These are phyloP conservation scores for Gaultheria prostrata DNA, from an alignment of 148 eudicot genomes.

Conservation along the genomic window DNA sequence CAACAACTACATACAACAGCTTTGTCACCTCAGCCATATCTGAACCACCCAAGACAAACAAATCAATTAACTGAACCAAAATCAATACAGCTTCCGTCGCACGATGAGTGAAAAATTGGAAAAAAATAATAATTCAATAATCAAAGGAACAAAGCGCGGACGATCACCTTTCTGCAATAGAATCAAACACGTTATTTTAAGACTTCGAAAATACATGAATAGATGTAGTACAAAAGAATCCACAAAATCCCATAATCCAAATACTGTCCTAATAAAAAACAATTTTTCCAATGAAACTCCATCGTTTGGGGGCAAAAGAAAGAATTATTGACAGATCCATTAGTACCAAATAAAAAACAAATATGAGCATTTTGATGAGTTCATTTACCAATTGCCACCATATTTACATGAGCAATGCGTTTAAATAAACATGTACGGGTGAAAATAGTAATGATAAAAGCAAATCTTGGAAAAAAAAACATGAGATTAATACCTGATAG, in stretches of 20 bases:
- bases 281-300: no score
- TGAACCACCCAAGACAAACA: constrained; percentile 13
- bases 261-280: no score
- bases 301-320: no score
- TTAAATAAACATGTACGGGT: background rate
- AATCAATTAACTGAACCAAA: background rate
- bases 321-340: no score
- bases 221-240: background rate
- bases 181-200: background rate
- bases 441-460: no score
- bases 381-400: background rate
- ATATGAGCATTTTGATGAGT: background rate
- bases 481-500: constrained; percentile 8
- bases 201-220: background rate
- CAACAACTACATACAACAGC: constrained; percentile 73
- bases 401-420: no score
- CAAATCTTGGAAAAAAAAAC: background rate
- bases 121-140: background rate
- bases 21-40: constrained; percentile 67
- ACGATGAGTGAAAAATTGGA: background rate
- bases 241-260: background rate
- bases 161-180: background rate
- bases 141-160: background rate
- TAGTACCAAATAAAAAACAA: no score
- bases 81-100: background rate